Conservation (phyloP, 306 rosid genomes). For the Myrica gale region DNA sequence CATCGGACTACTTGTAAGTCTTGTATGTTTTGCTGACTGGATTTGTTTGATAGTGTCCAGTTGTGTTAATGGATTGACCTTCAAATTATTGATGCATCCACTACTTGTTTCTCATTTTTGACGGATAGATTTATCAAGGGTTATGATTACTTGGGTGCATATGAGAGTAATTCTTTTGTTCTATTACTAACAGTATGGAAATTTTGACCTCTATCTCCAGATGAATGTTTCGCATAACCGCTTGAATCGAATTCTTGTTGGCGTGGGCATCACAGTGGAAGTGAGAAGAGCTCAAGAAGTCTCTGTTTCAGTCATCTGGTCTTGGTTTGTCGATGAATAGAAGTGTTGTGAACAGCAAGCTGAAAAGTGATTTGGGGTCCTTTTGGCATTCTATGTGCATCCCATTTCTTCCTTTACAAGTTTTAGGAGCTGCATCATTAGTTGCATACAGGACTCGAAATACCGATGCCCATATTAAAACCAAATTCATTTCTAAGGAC, state of each 20-base stretch:
- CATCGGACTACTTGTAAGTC: not conserved
- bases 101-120: not conserved
- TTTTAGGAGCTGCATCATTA: slow-evolving; percentile 59
- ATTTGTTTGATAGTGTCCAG: not conserved
- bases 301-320: slow-evolving; percentile 55
- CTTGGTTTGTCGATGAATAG: slow-evolving; percentile 41
- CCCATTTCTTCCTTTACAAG: slow-evolving; percentile 62
- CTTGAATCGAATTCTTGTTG: slow-evolving; percentile 69
- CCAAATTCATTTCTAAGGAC: slow-evolving; percentile 48
- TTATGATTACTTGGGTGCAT: not conserved
- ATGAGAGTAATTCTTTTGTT: slow-evolving; percentile 5
- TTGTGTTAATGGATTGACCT: slow-evolving; percentile 5
- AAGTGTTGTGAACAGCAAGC: slow-evolving; percentile 31
- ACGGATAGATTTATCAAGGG: slow-evolving; percentile 1
- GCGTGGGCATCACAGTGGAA: slow-evolving; percentile 77
- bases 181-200: slow-evolving; percentile 18
- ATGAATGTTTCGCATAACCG: slow-evolving; percentile 64
- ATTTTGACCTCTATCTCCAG: slow-evolving; percentile 40
- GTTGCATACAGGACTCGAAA: slow-evolving; percentile 68
- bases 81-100: not conserved
- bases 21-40: not conserved
- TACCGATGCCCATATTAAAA: slow-evolving; percentile 40
- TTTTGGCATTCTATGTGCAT: slow-evolving; percentile 54
- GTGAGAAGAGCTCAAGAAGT: slow-evolving; percentile 67
- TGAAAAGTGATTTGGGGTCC: slow-evolving; percentile 43